phyloP scores from a whole-genome alignment of 179 eudicot species.

The Sideroxylon spinosum region DNA sequence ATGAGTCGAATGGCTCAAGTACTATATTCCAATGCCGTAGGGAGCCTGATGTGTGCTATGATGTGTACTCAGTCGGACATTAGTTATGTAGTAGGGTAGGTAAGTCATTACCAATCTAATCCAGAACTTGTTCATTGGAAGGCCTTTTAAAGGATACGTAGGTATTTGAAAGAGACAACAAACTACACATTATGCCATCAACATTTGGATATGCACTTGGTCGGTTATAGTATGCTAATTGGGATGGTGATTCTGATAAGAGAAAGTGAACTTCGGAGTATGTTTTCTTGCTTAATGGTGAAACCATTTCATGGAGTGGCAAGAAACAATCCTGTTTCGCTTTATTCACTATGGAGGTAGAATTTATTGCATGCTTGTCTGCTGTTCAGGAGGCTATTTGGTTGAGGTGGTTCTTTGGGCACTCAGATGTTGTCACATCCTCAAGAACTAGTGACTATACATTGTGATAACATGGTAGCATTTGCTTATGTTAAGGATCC shows the following conservation, averaged over 20 bases:
- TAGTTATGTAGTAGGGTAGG: too few species aligned
- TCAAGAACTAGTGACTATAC: background rate
- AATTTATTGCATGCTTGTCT: background rate
- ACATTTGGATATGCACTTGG: background rate
- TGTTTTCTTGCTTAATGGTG: background rate
- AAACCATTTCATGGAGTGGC: background rate
- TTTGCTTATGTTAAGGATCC: background rate
- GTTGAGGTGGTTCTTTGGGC: background rate
- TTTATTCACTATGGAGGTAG: background rate
- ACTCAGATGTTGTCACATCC: background rate
- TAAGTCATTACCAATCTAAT: too few species aligned
- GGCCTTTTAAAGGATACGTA: background rate
- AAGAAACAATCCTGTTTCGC: background rate
- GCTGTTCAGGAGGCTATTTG: background rate
- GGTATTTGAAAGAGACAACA: background rate
- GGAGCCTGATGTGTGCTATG: too few species aligned
- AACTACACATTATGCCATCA: background rate
- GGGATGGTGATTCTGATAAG: background rate
- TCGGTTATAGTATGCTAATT: background rate
- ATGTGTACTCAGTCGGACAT: too few species aligned
- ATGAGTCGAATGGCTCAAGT: too few species aligned
- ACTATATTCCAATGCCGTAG: too few species aligned
- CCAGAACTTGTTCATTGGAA: too few species aligned
- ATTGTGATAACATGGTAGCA: background rate
- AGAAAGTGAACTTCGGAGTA: background rate